Evolutionary conservation across 257 asterid genomes (phyloP), one percentile per base, ranked within the genome.

Genomic region (Ocimum tenuiflorum): DNA sequence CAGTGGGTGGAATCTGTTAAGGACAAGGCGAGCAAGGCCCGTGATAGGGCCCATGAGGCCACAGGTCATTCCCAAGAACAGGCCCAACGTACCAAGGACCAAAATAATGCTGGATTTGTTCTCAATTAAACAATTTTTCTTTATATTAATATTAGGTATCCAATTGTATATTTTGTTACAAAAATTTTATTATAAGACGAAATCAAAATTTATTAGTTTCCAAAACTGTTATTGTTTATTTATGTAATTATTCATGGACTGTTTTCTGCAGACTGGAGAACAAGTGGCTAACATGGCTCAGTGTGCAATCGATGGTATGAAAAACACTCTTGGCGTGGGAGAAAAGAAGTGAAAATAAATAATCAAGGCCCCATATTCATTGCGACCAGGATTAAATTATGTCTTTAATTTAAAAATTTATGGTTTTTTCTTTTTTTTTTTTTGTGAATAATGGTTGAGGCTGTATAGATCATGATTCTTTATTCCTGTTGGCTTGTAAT

Each of bases 261-360:
- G 47, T 4, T 43, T 1, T 24, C 29, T 68, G 29, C 41, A 86
- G 94, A 85, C 87, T 0, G 89, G 87, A 50, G 94, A 83, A 47
- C 80, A 81, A 51, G 23, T 83, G 75, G 80, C 56, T 38, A 51
- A 71, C 75, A 81, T 83, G 81, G 91, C 91, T 67, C 91, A 88
- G 53, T 94, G 87, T 11, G 91, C 88, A 0, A 64, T 85, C 35
- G 95, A 88, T 65, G 94, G 95, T 1, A 78, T 83, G 70, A 88
- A 81, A 78, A 85, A 82, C 80, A 88, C 86, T 51, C 84, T 88
- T 45, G 95, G 95, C 70, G 73, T 88, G 73, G 79, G 90, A 19
- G 85, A 85, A 15, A 82, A 72, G 82, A 87, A 84, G 77, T 84
- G 79, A 86, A 74, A 27, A 27, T 10, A 8, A 14, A 9, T 35